A percentile compares a stretch with the other conserved stretches of the same genome.
Conservation (phyloP, 306 rosid genomes). For the Arachis stenosperma region DNA sequence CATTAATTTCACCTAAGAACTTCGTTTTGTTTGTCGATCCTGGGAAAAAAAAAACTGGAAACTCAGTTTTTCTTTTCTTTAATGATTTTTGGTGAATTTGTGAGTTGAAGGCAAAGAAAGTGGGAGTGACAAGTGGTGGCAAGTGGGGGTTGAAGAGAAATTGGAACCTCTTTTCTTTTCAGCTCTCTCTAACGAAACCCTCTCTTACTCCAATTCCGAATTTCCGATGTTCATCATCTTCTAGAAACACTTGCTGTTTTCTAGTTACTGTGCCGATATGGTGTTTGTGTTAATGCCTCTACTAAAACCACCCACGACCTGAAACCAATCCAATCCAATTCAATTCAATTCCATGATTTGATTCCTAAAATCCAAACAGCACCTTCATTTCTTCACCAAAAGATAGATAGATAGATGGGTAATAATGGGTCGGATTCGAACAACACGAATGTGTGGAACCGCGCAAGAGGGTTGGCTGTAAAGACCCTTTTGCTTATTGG, state of each 20-base stretch:
- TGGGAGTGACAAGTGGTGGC: not conserved
- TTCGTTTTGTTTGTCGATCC: too few species aligned
- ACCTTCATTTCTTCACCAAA: not conserved
- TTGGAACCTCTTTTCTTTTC: not conserved
- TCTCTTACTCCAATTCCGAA: constrained; percentile 12
- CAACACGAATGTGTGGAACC: constrained; percentile 61
- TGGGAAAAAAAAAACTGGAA: too few species aligned
- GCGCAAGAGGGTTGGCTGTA: constrained; percentile 69
- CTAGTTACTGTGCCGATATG: not conserved
- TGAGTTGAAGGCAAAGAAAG: not conserved
- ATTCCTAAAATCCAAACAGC: not conserved
- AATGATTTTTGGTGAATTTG: not conserved
- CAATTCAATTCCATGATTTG: not conserved
- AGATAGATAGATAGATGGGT: constrained; percentile 43
- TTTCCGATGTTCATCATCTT: not conserved
- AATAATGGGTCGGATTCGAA: constrained; percentile 50
- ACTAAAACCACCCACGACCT: not conserved
- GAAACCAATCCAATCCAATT: too few species aligned
- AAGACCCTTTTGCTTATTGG: constrained; percentile 79
- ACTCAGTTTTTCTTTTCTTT: too few species aligned
- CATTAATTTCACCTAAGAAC: too few species aligned
- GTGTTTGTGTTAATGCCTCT: not conserved
- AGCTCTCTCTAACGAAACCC: not conserved
- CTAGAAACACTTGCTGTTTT: not conserved
- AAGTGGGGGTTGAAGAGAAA: not conserved